Base-by-base conservation (phyloP, 495 filamentous ascomycete genomes). In the Penicillium lividum region DNA sequence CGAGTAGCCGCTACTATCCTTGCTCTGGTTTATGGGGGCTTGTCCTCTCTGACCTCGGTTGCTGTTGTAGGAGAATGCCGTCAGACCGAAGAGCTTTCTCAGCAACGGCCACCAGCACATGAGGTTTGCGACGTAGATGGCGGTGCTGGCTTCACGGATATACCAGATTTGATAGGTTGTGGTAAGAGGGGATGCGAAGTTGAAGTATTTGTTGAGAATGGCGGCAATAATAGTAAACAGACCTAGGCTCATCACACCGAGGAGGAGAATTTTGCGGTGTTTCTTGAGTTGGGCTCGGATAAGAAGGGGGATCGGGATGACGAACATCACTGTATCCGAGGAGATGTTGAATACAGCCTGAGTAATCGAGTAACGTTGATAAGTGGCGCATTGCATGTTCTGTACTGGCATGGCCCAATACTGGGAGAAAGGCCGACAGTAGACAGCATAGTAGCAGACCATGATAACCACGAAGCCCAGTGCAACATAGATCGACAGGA, bases 281-380 rank as follows among this genome's bases (percentile, higher is more conserved):
- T 71, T 52, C 2, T 83, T 79, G 22, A 88, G 70, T 30, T 81
- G 76, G 0, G 80, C 74, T 30, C 77, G 77, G 50, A 86, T 70
- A 13, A 88, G 74, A 22, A 88, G 73, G 0, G 84, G 84, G 13
- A 89, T 72, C 2, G 82, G 84, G 29, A 89, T 81, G 50, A 70
- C 73, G 34, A 89, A 77, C 77, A 88, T 87, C 50, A 81, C 70
- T 15, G 82, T 56, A 57, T 89, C 86, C 2, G 85, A 88, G 7
- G 83, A 81, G 55, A 89, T 82, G 60, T 89, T 88, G 73, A 88
- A 83, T 15, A 85, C 84, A 18, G 85, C 82, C 56, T 86, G 84
- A 6, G 80, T 85, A 56, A 89, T 88, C 0, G 86, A 79, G 65
- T 88, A 85, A 60, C 82, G 63, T 57, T 68, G 61, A 51, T 67